A percentile compares a stretch with the other conserved stretches of the same genome.
Evolutionary conservation across 441 rosid genomes (phyloP).

Genomic region (Adansonia grandidieri): DNA sequence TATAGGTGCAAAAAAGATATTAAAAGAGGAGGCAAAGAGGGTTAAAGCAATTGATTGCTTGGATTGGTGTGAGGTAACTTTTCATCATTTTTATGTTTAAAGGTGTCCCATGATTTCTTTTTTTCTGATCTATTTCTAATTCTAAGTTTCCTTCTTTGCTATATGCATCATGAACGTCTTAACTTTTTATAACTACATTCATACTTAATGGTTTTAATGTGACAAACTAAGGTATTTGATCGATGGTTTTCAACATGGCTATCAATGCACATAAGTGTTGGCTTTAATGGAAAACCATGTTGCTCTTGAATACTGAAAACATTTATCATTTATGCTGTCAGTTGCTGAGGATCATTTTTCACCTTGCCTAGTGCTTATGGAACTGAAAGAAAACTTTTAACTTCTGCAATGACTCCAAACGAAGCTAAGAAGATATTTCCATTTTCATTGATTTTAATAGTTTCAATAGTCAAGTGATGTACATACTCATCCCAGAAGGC

Average conservation of each 20-base stretch:
- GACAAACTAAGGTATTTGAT: conserved; percentile 2
- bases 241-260: neutral
- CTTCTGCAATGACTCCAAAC: neutral
- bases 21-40: conserved; percentile 35
- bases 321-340: neutral
- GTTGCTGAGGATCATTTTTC: neutral
- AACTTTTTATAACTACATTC: neutral
- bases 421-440: neutral
- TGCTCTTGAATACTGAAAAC: neutral
- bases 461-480: neutral
- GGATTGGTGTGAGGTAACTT: conserved; percentile 42
- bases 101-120: neutral
- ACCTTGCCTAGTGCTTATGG: neutral
- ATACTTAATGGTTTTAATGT: conserved; percentile 6
- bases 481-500: neutral
- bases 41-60: conserved; percentile 45
- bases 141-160: neutral
- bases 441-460: neutral
- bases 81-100: conserved; percentile 18
- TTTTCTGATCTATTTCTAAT: neutral
- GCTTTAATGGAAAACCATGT: neutral
- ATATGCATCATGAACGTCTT: neutral
- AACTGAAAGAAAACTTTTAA: neutral
- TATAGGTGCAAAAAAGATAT: conserved; percentile 29
- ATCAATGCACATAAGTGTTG: conserved; percentile 1